Conservation (phyloP, 495 filamentous ascomycete species). For the Hypoxylon fuscum region DNA sequence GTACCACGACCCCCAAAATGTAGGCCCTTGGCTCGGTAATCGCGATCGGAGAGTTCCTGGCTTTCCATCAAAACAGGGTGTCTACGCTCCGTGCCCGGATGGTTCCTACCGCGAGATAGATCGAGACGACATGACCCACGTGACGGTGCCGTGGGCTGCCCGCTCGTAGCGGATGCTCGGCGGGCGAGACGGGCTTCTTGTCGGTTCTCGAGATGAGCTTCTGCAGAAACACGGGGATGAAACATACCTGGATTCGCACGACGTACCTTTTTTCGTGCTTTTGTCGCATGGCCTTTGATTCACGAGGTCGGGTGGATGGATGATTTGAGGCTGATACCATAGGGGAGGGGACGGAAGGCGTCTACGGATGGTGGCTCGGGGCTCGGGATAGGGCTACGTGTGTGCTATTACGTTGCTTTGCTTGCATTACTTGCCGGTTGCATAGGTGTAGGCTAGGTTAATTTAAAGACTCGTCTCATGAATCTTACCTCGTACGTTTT, state of each 20-base stretch:
- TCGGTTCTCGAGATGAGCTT: no score
- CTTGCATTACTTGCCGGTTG: not conserved
- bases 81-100: slow-evolving; percentile 15
- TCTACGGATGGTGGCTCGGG: not conserved
- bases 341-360: not conserved
- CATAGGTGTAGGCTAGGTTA: slow-evolving; percentile 12
- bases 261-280: no score
- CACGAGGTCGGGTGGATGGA: not conserved
- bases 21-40: slow-evolving; percentile 32
- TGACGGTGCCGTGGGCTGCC: no score
- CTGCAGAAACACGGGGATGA: no score
- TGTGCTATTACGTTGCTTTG: not conserved
- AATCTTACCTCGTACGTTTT: no score
- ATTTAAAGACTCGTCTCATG: no score
- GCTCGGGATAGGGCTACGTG: not conserved
- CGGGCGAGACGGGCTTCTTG: no score
- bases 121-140: not conserved
- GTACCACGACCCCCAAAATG: slow-evolving; percentile 25
- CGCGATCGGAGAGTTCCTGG: slow-evolving; percentile 24
- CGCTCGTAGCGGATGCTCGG: no score
- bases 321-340: not conserved
- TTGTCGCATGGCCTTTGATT: no score
- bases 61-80: slow-evolving; percentile 11
- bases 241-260: no score
- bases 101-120: slow-evolving; percentile 20